Base-by-base conservation (phyloP, 179 eudicot species). In the Beta lomatogona region DNA sequence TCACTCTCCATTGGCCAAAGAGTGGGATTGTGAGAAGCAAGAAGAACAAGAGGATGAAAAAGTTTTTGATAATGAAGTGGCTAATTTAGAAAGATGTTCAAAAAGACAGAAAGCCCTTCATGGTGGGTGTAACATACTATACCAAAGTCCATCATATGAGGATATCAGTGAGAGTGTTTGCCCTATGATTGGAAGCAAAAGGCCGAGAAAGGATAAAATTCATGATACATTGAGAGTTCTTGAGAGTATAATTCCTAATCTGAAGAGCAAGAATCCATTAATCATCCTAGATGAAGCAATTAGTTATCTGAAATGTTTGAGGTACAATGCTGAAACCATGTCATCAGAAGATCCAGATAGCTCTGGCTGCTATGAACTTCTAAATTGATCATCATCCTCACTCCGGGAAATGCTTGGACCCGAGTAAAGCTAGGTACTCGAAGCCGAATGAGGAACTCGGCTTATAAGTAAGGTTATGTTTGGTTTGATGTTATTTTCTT, bases 251-350 rank as follows among this genome's bases (percentile, higher is more conserved):
- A 77, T 93, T 81, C 97, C 97, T 1, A 91, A 85, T 16, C 70
- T 81, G 57, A 83, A 85, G 81, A 82, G 82, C 85, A 82, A 90
- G 67, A 90, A 91, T 58, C 95, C 97, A 25, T 60, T 91, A 50
- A 63, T 81, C 84, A 84, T 93, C 82, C 86, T 93, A 48, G 97
- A 93, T 66, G 86, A 90, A 83, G 95, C 97, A 22, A 91, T 93
- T 15, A 68, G 28, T 53, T 88, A 89, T 81, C 83, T 93, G 86
- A 90, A 89, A 76, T 77, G 83, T 58, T 77, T 93, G 88, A 89
- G 84, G 84, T 77, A 61, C 71, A 84, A 91, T 64, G 95, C 88
- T 16, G 80, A 87, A 77, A 69, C 89, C 55, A 68, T 84, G 75
- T 66, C 67, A 15, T 13, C 21, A 71, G 85, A 78, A 50, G 86